Base-by-base conservation (phyloP, 345 rosid species). In the Heritiera littoralis region DNA sequence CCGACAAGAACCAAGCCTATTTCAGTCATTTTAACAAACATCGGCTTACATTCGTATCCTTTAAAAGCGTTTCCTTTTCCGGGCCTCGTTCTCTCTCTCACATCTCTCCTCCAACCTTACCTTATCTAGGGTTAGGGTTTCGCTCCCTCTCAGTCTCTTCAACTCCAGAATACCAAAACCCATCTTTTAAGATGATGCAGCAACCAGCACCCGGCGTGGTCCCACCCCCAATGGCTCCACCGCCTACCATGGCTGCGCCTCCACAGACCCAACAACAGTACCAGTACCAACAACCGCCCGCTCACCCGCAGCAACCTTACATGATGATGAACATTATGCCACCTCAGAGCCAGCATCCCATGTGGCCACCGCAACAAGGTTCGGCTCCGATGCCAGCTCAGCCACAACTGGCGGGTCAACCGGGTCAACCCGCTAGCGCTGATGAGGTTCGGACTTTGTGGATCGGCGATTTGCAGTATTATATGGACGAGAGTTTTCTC, bases 401-500 rank as follows among this genome's bases (percentile, higher is more conserved):
- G 70, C 85, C 77, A 60, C 85, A 54, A 63, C 89, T 77, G 55
- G 14, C 67, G 38, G 90, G 78, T 63, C 91, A 84, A 59, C 10
- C 67, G 38, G 90, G 78, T 63, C 91, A 84, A 60, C 86, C 93
- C 12, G 85, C 65, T 58, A 82, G 79, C 49, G 80, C 86, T 13
- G 97, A 93, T 9, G 98, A 94, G 89, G 87, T 91, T 82, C 92
- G 97, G 75, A 94, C 98, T 58, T 91, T 94, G 64, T 94, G 98
- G 98, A 93, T 94, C 87, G 98, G 98, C 1, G 97, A 94, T 77
- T 89, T 94, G 82, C 95, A 91, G 91, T 90, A 90, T 85, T 94
- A 97, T 97, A 93, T 94, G 98, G 97, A 94, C 77, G 98, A 94
- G 86, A 81, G 8, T 76, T 94, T 89, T 83, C 77, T 94, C 55